phyloP scores from a whole-genome alignment of 495 filamentous ascomycete genomes.

The Achaetomiella virescens region DNA sequence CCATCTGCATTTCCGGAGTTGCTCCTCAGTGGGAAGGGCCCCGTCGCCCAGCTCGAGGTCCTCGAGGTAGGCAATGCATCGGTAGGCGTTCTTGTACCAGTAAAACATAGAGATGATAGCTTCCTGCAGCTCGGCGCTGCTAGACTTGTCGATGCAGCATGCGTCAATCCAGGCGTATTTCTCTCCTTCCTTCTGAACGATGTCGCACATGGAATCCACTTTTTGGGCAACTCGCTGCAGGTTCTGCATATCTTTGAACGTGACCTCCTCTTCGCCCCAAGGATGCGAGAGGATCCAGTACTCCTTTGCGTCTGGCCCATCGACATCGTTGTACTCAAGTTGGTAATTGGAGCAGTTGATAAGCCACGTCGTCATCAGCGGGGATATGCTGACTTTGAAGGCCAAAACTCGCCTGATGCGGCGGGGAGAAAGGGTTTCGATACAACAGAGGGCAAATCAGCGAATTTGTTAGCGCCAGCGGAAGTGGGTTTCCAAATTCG shows the following conservation, averaged over 20 bases:
- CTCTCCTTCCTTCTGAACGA: background rate
- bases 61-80: conserved; percentile 29
- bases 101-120: conserved; percentile 46
- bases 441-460: too few species aligned
- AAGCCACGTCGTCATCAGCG: conserved; percentile 3
- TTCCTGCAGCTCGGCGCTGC: conserved; percentile 37
- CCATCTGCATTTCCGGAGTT: conserved; percentile 18
- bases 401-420: too few species aligned
- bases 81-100: conserved; percentile 28
- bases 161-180: conserved; percentile 39
- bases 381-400: background rate
- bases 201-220: background rate
- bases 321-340: background rate
- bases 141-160: conserved; percentile 41
- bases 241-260: background rate
- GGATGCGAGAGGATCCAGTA: conserved; percentile 21
- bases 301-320: background rate
- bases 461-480: too few species aligned
- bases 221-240: background rate
- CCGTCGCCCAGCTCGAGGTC: background rate
- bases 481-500: too few species aligned
- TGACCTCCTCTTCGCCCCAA: conserved; percentile 19
- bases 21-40: background rate
- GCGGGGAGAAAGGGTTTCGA: too few species aligned
- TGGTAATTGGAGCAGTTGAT: conserved; percentile 1